These are phyloP conservation scores for Geranomyces michiganensis DNA, from an alignment of 192 early-diverging fungal genomes.

Conservation along the genomic window DNA sequence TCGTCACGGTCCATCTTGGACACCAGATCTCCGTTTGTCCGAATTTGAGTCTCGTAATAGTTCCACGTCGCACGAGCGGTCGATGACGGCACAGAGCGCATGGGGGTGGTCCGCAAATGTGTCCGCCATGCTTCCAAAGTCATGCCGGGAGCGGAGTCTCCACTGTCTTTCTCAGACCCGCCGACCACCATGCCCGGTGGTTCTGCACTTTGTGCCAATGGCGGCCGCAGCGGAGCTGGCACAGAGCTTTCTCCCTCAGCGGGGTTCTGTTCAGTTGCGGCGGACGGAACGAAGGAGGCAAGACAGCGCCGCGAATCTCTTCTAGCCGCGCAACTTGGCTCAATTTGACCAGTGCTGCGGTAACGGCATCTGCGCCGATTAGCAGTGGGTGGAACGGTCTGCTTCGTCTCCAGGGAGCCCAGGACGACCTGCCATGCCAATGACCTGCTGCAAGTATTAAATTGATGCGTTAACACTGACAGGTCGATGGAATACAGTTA, in stretches of 20 bases:
- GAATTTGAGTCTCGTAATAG: background rate
- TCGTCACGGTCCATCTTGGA: constrained; percentile 7
- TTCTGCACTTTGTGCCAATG: background rate
- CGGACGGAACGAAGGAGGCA: background rate
- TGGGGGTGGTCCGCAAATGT: background rate
- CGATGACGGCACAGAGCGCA: background rate
- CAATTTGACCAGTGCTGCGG: background rate
- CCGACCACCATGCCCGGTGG: background rate
- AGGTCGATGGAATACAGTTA: too few species aligned
- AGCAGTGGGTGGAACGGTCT: background rate
- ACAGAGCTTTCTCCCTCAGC: background rate
- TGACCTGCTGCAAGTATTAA: background rate
- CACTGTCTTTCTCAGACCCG: background rate
- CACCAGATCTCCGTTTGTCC: constrained; percentile 2
- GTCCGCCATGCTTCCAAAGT: constrained; percentile 1
- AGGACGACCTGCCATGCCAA: constrained; percentile 6
- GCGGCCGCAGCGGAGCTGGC: background rate
- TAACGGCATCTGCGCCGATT: background rate
- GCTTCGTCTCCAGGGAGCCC: background rate
- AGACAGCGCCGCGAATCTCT: background rate
- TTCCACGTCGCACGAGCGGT: background rate
- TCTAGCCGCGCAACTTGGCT: background rate
- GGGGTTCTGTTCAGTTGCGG: background rate
- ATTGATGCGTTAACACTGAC: too few species aligned
- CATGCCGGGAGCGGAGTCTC: background rate